These are phyloP conservation scores for Ceratocystis eucalypticola DNA, from an alignment of 2,329 filamentous ascomycete species.

Conservation along the genomic window DNA sequence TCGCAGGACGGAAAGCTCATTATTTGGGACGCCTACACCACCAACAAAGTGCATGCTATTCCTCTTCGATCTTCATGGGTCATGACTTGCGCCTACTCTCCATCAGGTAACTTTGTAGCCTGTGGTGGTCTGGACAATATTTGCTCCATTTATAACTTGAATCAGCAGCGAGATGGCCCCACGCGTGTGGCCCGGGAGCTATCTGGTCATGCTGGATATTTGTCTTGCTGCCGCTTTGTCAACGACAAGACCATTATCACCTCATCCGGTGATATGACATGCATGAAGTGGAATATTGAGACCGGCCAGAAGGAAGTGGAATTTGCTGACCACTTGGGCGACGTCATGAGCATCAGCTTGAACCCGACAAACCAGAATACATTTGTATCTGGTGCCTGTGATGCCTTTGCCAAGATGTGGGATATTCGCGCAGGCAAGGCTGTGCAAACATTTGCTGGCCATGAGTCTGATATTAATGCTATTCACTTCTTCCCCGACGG, in stretches of 20 bases:
- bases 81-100: constrained; percentile 99
- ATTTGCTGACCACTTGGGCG: constrained; percentile 93
- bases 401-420: constrained; percentile 97
- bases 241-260: constrained; percentile 96
- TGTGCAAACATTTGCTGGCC: constrained; percentile 94
- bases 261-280: constrained; percentile 98
- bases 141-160: constrained; percentile 98
- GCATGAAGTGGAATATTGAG: constrained; percentile 99
- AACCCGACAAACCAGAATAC: constrained; percentile 99
- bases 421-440: constrained; percentile 97
- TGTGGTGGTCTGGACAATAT: constrained; percentile 99
- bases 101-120: constrained; percentile 94
- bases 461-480: constrained; percentile 98
- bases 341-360: constrained; percentile 99
- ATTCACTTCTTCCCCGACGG: constrained; percentile 99
- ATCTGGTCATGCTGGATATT: constrained; percentile 90
- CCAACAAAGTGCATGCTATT: constrained; percentile 98
- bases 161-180: constrained; percentile 84
- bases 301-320: constrained; percentile 94
- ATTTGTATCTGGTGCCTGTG: constrained; percentile 97
- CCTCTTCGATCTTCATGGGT: constrained; percentile 96
- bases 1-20: constrained; percentile 99
- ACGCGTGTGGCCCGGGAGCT: constrained; percentile 91
- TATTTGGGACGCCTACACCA: constrained; percentile 99
- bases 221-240: constrained; percentile 97